Conservation (phyloP, 169 alveolate species). For the Theileria orientalis region DNA sequence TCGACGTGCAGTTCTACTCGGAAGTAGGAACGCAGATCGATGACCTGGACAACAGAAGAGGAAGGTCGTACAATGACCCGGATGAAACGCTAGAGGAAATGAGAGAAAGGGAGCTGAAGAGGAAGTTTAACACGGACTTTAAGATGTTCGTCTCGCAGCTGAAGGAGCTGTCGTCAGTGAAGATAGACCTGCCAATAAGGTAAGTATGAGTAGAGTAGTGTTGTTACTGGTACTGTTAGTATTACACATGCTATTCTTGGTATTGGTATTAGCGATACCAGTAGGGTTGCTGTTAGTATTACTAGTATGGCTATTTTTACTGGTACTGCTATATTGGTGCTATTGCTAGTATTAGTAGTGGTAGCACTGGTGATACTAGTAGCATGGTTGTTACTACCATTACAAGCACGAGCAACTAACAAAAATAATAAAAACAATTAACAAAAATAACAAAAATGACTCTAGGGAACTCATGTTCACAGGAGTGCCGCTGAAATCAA, state of each 20-base stretch:
- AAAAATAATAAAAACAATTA: conserved; percentile 87
- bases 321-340: conserved; percentile 91
- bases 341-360: too few species aligned
- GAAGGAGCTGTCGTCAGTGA: conserved; percentile 66
- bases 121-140: conserved; percentile 88
- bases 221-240: conserved; percentile 77
- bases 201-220: conserved; percentile 59
- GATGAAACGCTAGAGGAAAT: conserved; percentile 95
- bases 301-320: conserved; percentile 89
- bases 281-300: conserved; percentile 85
- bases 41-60: conserved; percentile 91
- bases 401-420: conserved; percentile 87
- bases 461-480: conserved; percentile 87
- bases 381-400: conserved; percentile 90
- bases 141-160: conserved; percentile 81
- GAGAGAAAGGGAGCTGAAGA: conserved; percentile 92
- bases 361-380: conserved; percentile 84
- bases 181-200: conserved; percentile 76
- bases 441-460: conserved; percentile 66
- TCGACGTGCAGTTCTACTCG: conserved; percentile 93
- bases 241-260: conserved; percentile 88
- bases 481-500: conserved; percentile 95
- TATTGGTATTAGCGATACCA: conserved; percentile 86
- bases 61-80: conserved; percentile 87
- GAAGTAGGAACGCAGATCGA: conserved; percentile 96